Conservation (phyloP, 148 eudicot genomes). For the Salicornia ramosissima region DNA sequence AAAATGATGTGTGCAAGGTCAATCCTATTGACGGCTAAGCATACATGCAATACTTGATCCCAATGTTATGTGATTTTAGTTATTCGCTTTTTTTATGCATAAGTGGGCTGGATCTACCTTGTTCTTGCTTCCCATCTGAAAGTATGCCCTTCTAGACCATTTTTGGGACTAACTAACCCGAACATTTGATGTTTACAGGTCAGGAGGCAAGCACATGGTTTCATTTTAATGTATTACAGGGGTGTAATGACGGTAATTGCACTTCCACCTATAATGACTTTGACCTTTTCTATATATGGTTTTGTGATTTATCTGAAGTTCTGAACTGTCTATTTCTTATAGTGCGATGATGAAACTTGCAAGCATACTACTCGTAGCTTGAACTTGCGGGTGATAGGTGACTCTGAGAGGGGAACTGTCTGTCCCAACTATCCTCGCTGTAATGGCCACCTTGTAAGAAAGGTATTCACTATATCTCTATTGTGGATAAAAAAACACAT, state of each 20-base stretch:
- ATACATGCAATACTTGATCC: not conserved
- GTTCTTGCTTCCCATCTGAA: not conserved
- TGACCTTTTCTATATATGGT: not conserved
- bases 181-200: constrained; percentile 41
- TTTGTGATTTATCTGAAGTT: constrained; percentile 2
- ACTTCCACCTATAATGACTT: constrained; percentile 6
- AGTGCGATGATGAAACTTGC: constrained; percentile 99
- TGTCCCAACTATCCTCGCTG: constrained; percentile 96
- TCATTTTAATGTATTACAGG: constrained; percentile 67
- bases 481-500: not conserved
- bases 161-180: not conserved
- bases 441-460: constrained; percentile 75
- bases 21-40: too few species aligned
- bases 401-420: constrained; percentile 87
- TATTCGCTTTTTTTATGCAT: not conserved
- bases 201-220: constrained; percentile 74
- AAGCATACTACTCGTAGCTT: constrained; percentile 76
- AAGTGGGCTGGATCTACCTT: not conserved
- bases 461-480: constrained; percentile 37
- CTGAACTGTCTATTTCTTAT: constrained; percentile 13
- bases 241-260: constrained; percentile 73
- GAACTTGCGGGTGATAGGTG: constrained; percentile 80
- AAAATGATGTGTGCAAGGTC: not conserved
- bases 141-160: not conserved
- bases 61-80: not conserved